Percentiles rank a stretch among this genome's conserved stretches.
Conservation (phyloP, 2,329 filamentous ascomycete genomes). For the Ophiosphaerella korrae region DNA sequence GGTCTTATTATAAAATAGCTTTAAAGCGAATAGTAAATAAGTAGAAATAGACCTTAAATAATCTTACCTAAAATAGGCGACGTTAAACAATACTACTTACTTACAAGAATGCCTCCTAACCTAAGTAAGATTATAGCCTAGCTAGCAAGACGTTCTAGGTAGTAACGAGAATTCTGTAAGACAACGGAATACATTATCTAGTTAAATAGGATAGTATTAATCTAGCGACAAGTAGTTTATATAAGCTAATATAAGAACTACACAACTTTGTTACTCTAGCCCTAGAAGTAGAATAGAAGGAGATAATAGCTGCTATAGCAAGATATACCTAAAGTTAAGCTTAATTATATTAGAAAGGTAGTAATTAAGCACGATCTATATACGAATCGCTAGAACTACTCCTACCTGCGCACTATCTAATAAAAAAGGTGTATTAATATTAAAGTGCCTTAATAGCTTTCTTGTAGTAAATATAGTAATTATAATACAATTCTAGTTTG, state of each 20-base stretch:
- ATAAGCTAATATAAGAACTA: slow-evolving; percentile 7
- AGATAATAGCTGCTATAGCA: slow-evolving; percentile 5
- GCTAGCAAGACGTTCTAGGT: slow-evolving; percentile 8
- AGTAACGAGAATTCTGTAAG: slow-evolving; percentile 7
- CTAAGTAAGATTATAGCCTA: not conserved
- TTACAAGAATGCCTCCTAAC: slow-evolving; percentile 2
- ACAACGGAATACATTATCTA: slow-evolving; percentile 7
- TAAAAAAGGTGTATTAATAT: too few relatives aligned
- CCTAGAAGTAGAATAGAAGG: too few relatives aligned
- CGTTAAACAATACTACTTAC: slow-evolving; percentile 3
- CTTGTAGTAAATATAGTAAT: slow-evolving; percentile 4
- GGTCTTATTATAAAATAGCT: slow-evolving; percentile 1
- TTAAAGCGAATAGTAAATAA: slow-evolving; percentile 6
- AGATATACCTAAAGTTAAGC: slow-evolving; percentile 3
- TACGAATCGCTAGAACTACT: slow-evolving; percentile 2
- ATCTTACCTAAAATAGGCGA: slow-evolving; percentile 1
- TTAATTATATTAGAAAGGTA: slow-evolving; percentile 4
- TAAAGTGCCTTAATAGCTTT: slow-evolving; percentile 2
- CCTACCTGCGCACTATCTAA: not conserved
- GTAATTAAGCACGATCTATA: slow-evolving; percentile 1
- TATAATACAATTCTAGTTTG: slow-evolving; percentile 1
- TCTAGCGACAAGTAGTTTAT: slow-evolving; percentile 5
- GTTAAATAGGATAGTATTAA: slow-evolving; percentile 7
- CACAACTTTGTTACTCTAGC: slow-evolving; percentile 1
- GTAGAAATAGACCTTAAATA: slow-evolving; percentile 7